Conservation (phyloP, 345 rosid species). For the Eucalyptus paniculata region DNA sequence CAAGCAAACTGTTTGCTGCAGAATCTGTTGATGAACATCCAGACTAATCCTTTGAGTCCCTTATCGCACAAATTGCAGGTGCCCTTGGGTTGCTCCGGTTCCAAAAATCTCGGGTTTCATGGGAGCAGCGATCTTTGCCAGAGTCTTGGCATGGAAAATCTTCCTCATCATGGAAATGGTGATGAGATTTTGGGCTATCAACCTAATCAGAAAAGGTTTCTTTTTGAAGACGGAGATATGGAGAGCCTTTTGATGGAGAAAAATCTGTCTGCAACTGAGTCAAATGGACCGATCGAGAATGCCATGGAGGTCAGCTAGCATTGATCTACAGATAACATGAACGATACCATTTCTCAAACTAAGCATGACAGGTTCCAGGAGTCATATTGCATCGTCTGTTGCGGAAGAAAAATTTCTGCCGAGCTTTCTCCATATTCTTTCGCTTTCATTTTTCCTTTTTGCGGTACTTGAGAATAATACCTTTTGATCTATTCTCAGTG, state of each 20-base stretch:
- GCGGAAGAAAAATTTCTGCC: background rate
- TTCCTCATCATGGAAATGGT: constrained; percentile 29
- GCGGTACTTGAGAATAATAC: background rate
- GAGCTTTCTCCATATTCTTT: background rate
- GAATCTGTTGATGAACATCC: background rate
- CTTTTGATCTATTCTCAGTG: background rate
- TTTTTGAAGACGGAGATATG: constrained; percentile 15
- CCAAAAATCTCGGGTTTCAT: constrained; percentile 25
- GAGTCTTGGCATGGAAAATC: constrained; percentile 37
- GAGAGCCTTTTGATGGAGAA: constrained; percentile 26
- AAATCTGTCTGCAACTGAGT: constrained; percentile 20
- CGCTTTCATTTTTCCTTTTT: background rate
- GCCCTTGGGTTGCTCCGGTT: constrained; percentile 15
- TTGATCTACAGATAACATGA: background rate
- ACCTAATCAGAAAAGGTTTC: constrained; percentile 18
- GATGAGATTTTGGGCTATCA: constrained; percentile 34
- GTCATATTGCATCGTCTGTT: background rate
- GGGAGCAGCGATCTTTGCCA: constrained; percentile 47
- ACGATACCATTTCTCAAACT: background rate
- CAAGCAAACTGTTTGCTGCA: background rate
- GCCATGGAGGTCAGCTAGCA: constrained; percentile 26
- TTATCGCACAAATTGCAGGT: background rate
- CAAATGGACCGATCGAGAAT: constrained; percentile 31
- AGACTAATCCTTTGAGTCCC: background rate
- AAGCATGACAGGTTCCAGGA: background rate